Evolutionary conservation across 2,329 filamentous ascomycete genomes (phyloP).

Genomic region (Xylaria hypoxylon): DNA sequence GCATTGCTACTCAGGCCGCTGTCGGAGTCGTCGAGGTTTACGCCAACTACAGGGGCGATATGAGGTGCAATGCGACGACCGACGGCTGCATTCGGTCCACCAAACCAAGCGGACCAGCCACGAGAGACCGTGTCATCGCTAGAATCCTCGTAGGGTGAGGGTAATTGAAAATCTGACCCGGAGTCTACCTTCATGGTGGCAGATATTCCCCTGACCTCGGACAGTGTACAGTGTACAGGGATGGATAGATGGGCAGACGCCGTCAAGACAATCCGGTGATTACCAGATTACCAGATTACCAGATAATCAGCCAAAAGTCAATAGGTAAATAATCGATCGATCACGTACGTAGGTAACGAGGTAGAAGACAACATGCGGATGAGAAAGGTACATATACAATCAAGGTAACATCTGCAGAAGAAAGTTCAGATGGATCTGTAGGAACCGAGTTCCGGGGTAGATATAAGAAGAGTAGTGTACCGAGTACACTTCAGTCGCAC

Average conservation of each 20-base stretch:
- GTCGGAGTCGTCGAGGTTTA: constrained; percentile 52
- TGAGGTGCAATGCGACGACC: constrained; percentile 64
- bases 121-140: constrained; percentile 56
- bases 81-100: constrained; percentile 55
- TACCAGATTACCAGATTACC: not conserved
- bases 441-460: not conserved
- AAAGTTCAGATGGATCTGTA: not conserved
- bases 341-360: not conserved
- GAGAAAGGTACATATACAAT: not conserved
- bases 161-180: constrained; percentile 41
- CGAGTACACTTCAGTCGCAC: too few relatives aligned
- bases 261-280: not conserved
- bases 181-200: constrained; percentile 41
- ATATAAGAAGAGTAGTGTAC: constrained; percentile 21
- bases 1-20: constrained; percentile 59
- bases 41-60: constrained; percentile 47
- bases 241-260: not conserved
- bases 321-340: not conserved
- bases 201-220: not conserved
- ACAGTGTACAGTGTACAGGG: not conserved
- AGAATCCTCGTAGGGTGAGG: constrained; percentile 59
- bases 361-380: too few relatives aligned
- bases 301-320: constrained; percentile 1
- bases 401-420: not conserved
- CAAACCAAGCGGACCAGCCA: constrained; percentile 55